Percentiles rank a stretch among this genome's conserved stretches.
Evolutionary conservation across 225 moss, liverwort and hornwort genomes (phyloP).

Genomic region (Marchantia paleacea): DNA sequence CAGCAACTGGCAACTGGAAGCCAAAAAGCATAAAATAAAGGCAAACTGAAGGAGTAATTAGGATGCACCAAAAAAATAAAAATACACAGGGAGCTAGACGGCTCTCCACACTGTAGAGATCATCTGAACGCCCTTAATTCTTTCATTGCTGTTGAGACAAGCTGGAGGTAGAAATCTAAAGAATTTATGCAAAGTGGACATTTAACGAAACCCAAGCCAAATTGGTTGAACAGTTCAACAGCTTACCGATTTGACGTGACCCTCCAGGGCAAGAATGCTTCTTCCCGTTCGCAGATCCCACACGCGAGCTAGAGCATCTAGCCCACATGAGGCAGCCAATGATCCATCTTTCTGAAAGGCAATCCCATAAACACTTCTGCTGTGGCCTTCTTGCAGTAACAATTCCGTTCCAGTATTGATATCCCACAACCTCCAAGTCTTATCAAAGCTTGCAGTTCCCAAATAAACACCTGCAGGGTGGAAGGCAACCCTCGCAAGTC

Average conservation of each 20-base stretch:
- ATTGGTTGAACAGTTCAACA: not conserved
- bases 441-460: constrained; percentile 96
- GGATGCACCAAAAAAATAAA: too few species aligned
- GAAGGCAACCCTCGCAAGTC: constrained; percentile 90
- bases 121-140: too few species aligned
- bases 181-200: too few species aligned
- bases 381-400: constrained; percentile 93
- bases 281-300: constrained; percentile 94
- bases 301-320: constrained; percentile 90
- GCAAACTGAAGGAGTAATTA: too few species aligned
- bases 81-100: too few species aligned
- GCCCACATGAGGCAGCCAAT: constrained; percentile 89
- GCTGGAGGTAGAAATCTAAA: not conserved
- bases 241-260: constrained; percentile 82
- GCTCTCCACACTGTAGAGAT: too few species aligned
- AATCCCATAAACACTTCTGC: constrained; percentile 89
- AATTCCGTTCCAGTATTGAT: constrained; percentile 86
- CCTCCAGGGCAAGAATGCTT: constrained; percentile 87
- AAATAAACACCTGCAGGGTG: constrained; percentile 91
- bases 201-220: not conserved
- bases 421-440: constrained; percentile 99
- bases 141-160: not conserved
- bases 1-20: not conserved
- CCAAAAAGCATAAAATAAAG: too few species aligned
- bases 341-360: constrained; percentile 91